Evolutionary conservation across 2,329 filamentous ascomycete genomes (phyloP).

Genomic region (Ceratocystis lukuohia): DNA sequence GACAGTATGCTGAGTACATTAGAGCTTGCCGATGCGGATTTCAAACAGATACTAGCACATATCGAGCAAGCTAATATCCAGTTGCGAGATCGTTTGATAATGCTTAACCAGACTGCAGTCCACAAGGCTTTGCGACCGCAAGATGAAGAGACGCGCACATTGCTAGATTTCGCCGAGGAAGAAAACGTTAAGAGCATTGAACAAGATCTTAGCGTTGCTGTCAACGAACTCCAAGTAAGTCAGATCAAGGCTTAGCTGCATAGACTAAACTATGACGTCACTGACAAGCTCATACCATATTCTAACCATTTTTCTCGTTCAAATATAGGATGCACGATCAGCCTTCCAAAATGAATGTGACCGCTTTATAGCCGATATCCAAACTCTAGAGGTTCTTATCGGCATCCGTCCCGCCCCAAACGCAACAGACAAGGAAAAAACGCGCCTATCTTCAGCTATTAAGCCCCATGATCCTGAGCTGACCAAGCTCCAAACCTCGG

Average conservation of each 20-base stretch:
- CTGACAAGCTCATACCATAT: background rate
- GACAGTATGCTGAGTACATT: conserved; percentile 41
- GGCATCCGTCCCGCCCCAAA: conserved; percentile 24
- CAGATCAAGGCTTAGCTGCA: background rate
- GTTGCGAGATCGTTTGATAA: conserved; percentile 52
- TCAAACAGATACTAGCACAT: conserved; percentile 45
- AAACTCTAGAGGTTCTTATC: conserved; percentile 47
- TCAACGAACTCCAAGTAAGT: conserved; percentile 53
- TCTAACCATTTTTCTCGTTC: conserved; percentile 19
- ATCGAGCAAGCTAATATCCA: conserved; percentile 54
- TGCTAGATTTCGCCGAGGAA: conserved; percentile 68
- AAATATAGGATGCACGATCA: conserved; percentile 39
- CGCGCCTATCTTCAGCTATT: conserved; percentile 10
- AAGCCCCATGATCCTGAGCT: conserved; percentile 27
- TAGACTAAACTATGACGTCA: background rate
- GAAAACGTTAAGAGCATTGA: conserved; percentile 52
- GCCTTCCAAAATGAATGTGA: conserved; percentile 65
- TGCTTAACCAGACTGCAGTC: conserved; percentile 50
- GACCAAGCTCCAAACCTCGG: conserved; percentile 41
- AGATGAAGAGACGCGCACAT: conserved; percentile 44
- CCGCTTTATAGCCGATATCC: conserved; percentile 62
- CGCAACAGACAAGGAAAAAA: conserved; percentile 24
- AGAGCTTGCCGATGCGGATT: conserved; percentile 45
- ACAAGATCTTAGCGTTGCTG: conserved; percentile 53
- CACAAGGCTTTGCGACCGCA: conserved; percentile 48